Conservation (phyloP, 2,329 filamentous ascomycete genomes). For the Aspergillus luchuensis region DNA sequence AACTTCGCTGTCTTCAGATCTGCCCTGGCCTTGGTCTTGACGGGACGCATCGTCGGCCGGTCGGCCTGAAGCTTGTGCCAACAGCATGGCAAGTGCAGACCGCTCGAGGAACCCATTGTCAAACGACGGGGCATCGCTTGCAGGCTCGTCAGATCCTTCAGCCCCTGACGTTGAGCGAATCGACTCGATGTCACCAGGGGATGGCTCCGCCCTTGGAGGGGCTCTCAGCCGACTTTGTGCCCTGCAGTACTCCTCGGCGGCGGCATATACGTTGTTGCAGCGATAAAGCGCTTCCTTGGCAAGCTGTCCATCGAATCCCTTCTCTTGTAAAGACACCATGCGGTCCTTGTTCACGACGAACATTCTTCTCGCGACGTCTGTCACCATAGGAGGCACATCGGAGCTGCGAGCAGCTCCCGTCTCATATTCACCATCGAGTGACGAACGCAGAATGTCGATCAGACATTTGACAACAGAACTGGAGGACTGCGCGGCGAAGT, state of each 20-base stretch:
- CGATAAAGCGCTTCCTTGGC: conserved; percentile 80
- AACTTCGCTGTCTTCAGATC: conserved; percentile 33
- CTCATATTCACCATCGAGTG: conserved; percentile 78
- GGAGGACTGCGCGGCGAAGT: conserved; percentile 77
- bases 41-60: conserved; percentile 26
- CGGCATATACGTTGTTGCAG: conserved; percentile 65
- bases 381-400: conserved; percentile 58
- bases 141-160: conserved; percentile 34
- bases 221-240: conserved; percentile 61
- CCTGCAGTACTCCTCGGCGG: conserved; percentile 73
- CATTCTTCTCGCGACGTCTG: conserved; percentile 50
- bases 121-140: conserved; percentile 31
- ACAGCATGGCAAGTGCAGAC: conserved; percentile 38
- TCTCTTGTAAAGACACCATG: conserved; percentile 47
- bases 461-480: conserved; percentile 75
- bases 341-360: conserved; percentile 57
- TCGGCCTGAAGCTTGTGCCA: conserved; percentile 34
- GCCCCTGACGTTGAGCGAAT: conserved; percentile 31
- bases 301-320: conserved; percentile 62
- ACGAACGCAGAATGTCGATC: conserved; percentile 78
- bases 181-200: conserved; percentile 56
- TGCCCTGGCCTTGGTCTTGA: conserved; percentile 25
- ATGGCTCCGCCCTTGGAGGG: conserved; percentile 68
- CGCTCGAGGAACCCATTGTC: conserved; percentile 30
- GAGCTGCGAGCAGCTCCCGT: conserved; percentile 61